Conservation (phyloP, 345 rosid genomes). For the Gossypium stocksii region DNA sequence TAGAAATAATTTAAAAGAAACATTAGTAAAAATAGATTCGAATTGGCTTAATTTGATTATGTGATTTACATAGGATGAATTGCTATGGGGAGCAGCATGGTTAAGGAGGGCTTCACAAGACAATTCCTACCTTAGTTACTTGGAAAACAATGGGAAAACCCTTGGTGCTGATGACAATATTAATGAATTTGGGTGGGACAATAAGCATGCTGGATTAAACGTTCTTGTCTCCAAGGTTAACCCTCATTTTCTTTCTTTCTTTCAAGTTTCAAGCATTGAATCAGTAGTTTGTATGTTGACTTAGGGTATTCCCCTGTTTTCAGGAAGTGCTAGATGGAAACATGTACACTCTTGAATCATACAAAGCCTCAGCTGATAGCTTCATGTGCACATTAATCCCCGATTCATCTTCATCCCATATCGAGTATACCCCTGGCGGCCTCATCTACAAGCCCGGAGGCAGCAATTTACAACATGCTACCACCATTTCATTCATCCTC, state of each 20-base stretch:
- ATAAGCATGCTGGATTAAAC: slow-evolving; percentile 90
- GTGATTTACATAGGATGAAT: slow-evolving; percentile 59
- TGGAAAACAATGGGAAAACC: slow-evolving; percentile 69
- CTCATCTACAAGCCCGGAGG: slow-evolving; percentile 93
- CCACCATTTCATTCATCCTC: slow-evolving; percentile 81
- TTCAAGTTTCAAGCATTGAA: not conserved
- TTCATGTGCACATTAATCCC: slow-evolving; percentile 92
- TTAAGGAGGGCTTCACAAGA: slow-evolving; percentile 69
- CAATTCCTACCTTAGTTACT: slow-evolving; percentile 57
- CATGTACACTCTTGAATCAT: slow-evolving; percentile 57
- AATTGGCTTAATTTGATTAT: too few species aligned
- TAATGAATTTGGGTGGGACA: slow-evolving; percentile 98
- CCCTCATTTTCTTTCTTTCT: not conserved
- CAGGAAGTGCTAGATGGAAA: slow-evolving; percentile 77
- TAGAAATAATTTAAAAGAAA: not conserved
- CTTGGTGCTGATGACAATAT: slow-evolving; percentile 89
- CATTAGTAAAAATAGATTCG: too few species aligned
- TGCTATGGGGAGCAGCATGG: slow-evolving; percentile 99
- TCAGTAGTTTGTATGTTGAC: not conserved
- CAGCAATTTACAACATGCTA: slow-evolving; percentile 90
- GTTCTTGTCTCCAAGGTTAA: slow-evolving; percentile 83
- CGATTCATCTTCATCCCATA: slow-evolving; percentile 67
- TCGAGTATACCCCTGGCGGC: slow-evolving; percentile 77
- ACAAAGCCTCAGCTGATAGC: slow-evolving; percentile 91
- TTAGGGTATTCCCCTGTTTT: not conserved